Conservation (phyloP, 2,329 filamentous ascomycete genomes). For the Beauveria australis region DNA sequence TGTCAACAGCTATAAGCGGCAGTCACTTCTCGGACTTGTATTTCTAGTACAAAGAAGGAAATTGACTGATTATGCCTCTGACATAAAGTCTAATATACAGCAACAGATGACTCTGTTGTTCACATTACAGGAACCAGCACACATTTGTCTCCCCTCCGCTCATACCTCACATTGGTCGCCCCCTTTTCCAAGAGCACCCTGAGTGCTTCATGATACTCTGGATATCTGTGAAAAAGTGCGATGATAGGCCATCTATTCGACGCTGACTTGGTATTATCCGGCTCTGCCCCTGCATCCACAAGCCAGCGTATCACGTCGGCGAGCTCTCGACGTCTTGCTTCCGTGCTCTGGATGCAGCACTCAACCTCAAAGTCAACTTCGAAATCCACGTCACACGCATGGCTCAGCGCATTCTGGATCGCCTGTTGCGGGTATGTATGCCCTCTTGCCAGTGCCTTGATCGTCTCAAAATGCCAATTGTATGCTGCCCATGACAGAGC, state of each 20-base stretch:
- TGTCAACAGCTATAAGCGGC: no score
- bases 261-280: neutral
- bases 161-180: neutral
- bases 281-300: neutral
- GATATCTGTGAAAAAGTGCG: neutral
- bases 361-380: neutral
- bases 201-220: neutral
- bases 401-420: neutral
- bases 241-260: neutral
- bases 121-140: neutral
- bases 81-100: no score
- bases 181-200: neutral
- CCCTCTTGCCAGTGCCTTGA: neutral
- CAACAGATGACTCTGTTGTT: neutral
- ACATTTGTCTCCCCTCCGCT: neutral
- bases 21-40: no score
- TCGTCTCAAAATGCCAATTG: neutral
- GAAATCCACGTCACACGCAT: neutral
- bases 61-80: no score
- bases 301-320: neutral
- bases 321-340: neutral
- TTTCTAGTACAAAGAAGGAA: no score
- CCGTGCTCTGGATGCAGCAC: neutral
- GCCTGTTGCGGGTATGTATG: neutral
- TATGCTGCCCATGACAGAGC: neutral